These are phyloP conservation scores for Clausena lansium DNA, from an alignment of 345 rosid genomes.

Conservation along the genomic window DNA sequence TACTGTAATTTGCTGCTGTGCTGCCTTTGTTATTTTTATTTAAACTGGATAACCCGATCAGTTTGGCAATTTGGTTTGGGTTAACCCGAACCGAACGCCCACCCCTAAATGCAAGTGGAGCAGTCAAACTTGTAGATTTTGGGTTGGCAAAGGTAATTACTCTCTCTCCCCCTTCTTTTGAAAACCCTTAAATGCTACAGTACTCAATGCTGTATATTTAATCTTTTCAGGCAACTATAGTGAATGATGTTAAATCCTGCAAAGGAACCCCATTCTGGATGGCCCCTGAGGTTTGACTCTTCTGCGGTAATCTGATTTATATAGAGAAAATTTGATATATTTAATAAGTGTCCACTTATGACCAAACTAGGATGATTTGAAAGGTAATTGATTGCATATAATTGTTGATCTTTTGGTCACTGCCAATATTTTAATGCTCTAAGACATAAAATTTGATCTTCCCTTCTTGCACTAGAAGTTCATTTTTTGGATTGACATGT, in stretches of 20 bases:
- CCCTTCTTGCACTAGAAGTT: background rate
- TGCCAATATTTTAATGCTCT: background rate
- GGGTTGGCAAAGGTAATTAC: constrained; percentile 86
- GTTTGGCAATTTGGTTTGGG: too few species aligned
- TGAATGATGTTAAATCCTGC: constrained; percentile 75
- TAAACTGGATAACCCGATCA: too few species aligned
- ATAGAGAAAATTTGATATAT: background rate
- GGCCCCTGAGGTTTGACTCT: constrained; percentile 90
- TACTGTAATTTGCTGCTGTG: too few species aligned
- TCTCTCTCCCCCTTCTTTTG: background rate
- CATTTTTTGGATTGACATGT: background rate
- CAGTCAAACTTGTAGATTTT: constrained; percentile 94
- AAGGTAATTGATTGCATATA: background rate
- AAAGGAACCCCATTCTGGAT: constrained; percentile 91
- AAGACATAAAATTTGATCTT: background rate
- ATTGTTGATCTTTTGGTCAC: background rate
- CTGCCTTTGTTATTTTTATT: too few species aligned
- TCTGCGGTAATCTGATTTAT: constrained; percentile 10
- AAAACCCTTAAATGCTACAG: background rate
- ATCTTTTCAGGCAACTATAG: constrained; percentile 60
- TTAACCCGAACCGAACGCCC: too few species aligned
- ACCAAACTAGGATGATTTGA: background rate
- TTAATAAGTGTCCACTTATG: background rate
- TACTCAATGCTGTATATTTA: background rate
- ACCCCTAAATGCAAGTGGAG: constrained; percentile 72